Evolutionary conservation across 1,139 yeast genomes (phyloP).

Genomic region (Candida dubliniensis): DNA sequence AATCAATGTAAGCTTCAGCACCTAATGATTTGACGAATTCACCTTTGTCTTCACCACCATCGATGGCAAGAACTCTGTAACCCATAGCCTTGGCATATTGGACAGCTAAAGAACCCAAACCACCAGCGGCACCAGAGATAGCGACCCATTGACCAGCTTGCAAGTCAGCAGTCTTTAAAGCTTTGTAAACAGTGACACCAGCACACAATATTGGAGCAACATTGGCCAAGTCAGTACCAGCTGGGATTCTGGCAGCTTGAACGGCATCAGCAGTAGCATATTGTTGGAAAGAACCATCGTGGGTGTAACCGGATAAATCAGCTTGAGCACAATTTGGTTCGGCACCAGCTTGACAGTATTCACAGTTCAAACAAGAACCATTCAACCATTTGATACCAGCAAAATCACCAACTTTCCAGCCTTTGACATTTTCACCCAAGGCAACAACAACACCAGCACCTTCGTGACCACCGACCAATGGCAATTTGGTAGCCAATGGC

Average conservation of each 20-base stretch:
- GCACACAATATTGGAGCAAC: conserved; percentile 59
- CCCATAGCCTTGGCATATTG: conserved; percentile 87
- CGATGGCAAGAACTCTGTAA: conserved; percentile 71
- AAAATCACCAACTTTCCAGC: conserved; percentile 70
- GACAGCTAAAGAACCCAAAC: conserved; percentile 77
- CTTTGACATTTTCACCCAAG: conserved; percentile 65
- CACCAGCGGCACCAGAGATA: conserved; percentile 84
- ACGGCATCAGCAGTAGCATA: conserved; percentile 65
- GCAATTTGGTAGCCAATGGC: conserved; percentile 64
- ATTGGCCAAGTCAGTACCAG: conserved; percentile 33
- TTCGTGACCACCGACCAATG: conserved; percentile 82
- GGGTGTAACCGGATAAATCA: conserved; percentile 75
- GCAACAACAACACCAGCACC: conserved; percentile 84
- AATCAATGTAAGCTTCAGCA: conserved; percentile 72
- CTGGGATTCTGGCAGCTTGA: conserved; percentile 39
- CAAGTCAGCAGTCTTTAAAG: conserved; percentile 67
- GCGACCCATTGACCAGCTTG: conserved; percentile 78
- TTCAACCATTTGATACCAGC: conserved; percentile 79
- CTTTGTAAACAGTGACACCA: conserved; percentile 84
- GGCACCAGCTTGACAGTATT: conserved; percentile 63
- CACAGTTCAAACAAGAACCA: conserved; percentile 74
- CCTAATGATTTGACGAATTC: conserved; percentile 57
- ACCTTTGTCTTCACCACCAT: conserved; percentile 69
- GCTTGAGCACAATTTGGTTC: conserved; percentile 73
- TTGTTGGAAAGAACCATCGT: conserved; percentile 83